A percentile compares a stretch with the other conserved stretches of the same genome.
Evolutionary conservation across 352 stramenopile genomes (phyloP).

Genomic region (Pythium dissotocum): DNA sequence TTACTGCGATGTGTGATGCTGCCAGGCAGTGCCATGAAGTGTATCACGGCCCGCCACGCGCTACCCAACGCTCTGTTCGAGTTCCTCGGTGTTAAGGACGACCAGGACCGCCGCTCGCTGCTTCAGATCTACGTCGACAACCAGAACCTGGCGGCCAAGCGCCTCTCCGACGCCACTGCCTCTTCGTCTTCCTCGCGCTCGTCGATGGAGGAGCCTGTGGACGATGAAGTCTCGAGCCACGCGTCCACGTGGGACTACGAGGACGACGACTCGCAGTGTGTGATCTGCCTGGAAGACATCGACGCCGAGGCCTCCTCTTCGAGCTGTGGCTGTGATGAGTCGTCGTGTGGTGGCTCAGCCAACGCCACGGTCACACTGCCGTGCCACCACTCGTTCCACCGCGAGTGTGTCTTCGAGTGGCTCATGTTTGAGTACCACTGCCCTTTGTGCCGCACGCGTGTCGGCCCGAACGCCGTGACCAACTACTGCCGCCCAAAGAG

Average conservation of each 20-base stretch:
- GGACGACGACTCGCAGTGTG: constrained; percentile 36
- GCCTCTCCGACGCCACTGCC: constrained; percentile 23
- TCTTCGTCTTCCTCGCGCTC: constrained; percentile 28
- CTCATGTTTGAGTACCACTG: constrained; percentile 73
- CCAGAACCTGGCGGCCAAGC: constrained; percentile 36
- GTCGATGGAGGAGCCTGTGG: background rate
- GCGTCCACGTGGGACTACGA: constrained; percentile 41
- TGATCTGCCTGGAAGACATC: constrained; percentile 55
- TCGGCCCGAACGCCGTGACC: constrained; percentile 51
- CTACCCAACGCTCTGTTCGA: constrained; percentile 57
- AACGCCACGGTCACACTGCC: constrained; percentile 42
- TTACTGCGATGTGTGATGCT: constrained; percentile 66
- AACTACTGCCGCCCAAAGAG: constrained; percentile 63
- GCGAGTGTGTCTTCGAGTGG: constrained; percentile 77
- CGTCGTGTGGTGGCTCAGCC: constrained; percentile 22
- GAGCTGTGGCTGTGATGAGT: constrained; percentile 25
- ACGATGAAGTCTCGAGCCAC: constrained; percentile 23
- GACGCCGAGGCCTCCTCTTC: constrained; percentile 33
- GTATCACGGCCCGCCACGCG: constrained; percentile 43
- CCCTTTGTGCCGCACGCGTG: constrained; percentile 57
- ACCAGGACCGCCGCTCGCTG: constrained; percentile 53
- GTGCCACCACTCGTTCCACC: constrained; percentile 71
- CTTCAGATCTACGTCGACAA: constrained; percentile 76
- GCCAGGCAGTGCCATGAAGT: constrained; percentile 72
- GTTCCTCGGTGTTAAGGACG: constrained; percentile 58